Conservation (phyloP, 2,329 filamentous ascomycete genomes). For the Claviceps arundinis region DNA sequence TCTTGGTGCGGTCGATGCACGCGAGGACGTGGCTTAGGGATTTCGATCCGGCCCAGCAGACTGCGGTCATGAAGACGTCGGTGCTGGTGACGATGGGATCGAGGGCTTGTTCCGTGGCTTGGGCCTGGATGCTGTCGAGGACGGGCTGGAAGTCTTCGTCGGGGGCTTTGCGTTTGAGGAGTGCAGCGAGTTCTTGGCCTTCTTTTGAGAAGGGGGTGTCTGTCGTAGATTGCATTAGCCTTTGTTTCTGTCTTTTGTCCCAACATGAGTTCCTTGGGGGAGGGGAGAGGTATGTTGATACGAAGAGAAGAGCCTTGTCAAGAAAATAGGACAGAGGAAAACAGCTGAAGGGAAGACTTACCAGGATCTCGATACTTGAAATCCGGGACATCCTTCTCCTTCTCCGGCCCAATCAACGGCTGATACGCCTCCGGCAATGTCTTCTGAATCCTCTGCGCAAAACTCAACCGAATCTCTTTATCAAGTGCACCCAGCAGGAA, state of each 20-base stretch:
- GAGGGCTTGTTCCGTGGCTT: constrained; percentile 55
- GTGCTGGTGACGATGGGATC: constrained; percentile 79
- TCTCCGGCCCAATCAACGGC: constrained; percentile 65
- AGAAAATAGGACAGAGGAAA: not conserved
- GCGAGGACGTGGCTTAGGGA: constrained; percentile 91
- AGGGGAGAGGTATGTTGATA: not conserved
- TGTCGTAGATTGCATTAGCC: constrained; percentile 17
- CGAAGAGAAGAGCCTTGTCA: not conserved
- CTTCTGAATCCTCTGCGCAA: constrained; percentile 89
- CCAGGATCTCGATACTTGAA: constrained; percentile 77
- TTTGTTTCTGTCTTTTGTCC: too few relatives aligned
- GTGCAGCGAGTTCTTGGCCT: constrained; percentile 65
- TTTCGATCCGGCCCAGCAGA: constrained; percentile 89
- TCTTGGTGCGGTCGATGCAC: constrained; percentile 89
- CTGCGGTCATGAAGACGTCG: constrained; percentile 84
- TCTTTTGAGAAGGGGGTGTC: constrained; percentile 71
- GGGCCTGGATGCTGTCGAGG: constrained; percentile 68
- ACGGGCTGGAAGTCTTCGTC: constrained; percentile 78
- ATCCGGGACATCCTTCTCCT: constrained; percentile 89
- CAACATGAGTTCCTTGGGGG: not conserved
- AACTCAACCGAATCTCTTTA: constrained; percentile 93
- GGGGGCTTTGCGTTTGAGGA: constrained; percentile 71
- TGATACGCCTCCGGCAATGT: constrained; percentile 80
- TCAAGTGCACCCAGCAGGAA: constrained; percentile 86
- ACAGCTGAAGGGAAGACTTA: constrained; percentile 27